Evolutionary conservation across 352 stramenopile genomes (phyloP).

Genomic region (Nothophytophthora sp.): DNA sequence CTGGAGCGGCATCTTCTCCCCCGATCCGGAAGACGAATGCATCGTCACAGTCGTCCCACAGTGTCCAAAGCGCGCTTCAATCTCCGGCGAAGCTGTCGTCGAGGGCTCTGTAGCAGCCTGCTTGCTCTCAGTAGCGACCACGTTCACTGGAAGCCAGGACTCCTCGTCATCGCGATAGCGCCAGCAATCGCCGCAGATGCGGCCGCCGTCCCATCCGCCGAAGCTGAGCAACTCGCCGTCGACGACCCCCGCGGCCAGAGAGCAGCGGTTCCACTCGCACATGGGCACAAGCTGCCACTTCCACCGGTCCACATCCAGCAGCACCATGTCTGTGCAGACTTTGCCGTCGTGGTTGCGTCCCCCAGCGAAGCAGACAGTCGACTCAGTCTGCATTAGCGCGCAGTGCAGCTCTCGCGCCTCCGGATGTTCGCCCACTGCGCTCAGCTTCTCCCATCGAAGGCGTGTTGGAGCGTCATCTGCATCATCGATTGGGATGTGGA

Average conservation of each 20-base stretch:
- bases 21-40: neutral
- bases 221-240: constrained; percentile 42
- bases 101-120: neutral
- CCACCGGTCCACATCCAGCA: constrained; percentile 39
- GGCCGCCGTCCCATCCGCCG: constrained; percentile 51
- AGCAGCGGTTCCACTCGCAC: constrained; percentile 59
- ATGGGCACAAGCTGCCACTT: constrained; percentile 55
- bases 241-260: constrained; percentile 32
- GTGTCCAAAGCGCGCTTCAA: constrained; percentile 48
- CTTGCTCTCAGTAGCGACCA: neutral
- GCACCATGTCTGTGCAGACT: constrained; percentile 61
- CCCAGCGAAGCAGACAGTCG: constrained; percentile 42
- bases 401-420: constrained; percentile 58
- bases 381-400: constrained; percentile 13
- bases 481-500: constrained; percentile 19
- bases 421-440: constrained; percentile 23
- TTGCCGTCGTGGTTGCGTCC: constrained; percentile 51
- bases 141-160: constrained; percentile 32
- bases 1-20: constrained; percentile 10
- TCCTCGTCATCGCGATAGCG: constrained; percentile 47
- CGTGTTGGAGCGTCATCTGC: no score
- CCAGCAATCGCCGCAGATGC: constrained; percentile 50
- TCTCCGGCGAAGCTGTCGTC: neutral
- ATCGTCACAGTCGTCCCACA: constrained; percentile 30
- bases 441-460: constrained; percentile 37